Base-by-base conservation (phyloP, 768 basidiomycete genomes). In the Russula abietina region DNA sequence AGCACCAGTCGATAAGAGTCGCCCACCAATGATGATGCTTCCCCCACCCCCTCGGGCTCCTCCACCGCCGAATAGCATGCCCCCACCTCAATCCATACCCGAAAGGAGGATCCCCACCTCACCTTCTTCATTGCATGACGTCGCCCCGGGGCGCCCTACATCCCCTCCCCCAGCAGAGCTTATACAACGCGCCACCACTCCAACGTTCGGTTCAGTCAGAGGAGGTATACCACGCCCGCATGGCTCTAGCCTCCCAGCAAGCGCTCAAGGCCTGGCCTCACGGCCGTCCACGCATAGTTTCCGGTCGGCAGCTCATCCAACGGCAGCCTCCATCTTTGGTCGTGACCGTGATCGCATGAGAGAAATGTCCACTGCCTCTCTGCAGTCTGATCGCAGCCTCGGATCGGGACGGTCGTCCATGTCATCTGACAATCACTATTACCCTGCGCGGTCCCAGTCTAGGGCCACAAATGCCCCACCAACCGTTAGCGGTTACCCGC, bases 121-220 rank as follows among this genome's bases (percentile, higher is more conserved):
- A 17, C 78, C 81, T 9, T 74, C 74, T 60, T 72, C 78, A 24
- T 77, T 81, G 5, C 75, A 79, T 49, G 87, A 88, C 65, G 73
- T 75, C 6, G 89, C 89, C 12, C 94, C 95, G 0, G 88, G 91
- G 32, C 80, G 95, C 49, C 96, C 96, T 0, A 88, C 86, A 4
- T 98, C 96, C 0, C 95, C 96, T 2, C 95, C 94, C 6, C 96
- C 94, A 19, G 78, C 88, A 19, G 94, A 98, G 60, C 88, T 97
- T 70, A 86, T 97, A 64, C 88, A 92, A 70, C 89, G 95, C 16
- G 93, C 95, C 11, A 91, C 91, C 4, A 93, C 91, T 1, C 91
- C 91, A 0, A 87, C 87, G 8, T 85, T 90, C 67, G 88, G 88
- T 2, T 75, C 83, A 1, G 79, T 82, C 58, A 76, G 88, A 19